These are phyloP conservation scores for Porogramme epimiltina DNA, from an alignment of 1,284 basidiomycete genomes.

Conservation along the genomic window DNA sequence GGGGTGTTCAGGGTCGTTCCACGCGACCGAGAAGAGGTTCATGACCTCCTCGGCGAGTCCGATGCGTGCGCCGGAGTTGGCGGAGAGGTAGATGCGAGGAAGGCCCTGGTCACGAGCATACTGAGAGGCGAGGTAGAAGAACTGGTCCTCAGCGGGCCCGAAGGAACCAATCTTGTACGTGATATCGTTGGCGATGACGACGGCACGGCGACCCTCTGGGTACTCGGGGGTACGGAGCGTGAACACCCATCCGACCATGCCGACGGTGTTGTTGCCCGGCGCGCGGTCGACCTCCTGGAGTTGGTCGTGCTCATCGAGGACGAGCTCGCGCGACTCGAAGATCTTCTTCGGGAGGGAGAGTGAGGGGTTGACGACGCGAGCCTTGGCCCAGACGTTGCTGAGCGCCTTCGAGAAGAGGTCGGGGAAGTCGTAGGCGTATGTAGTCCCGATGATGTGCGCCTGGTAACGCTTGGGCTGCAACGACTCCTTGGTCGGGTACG, in stretches of 20 bases:
- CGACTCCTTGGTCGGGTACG: slow-evolving; percentile 98
- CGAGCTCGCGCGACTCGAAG: slow-evolving; percentile 85
- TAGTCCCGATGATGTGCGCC: slow-evolving; percentile 98
- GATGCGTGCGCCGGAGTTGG: slow-evolving; percentile 97
- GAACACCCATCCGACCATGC: slow-evolving; percentile 99
- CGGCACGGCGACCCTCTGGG: slow-evolving; percentile 84
- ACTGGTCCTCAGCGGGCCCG: slow-evolving; percentile 93
- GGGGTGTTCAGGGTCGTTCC: slow-evolving; percentile 80
- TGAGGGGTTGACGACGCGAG: slow-evolving; percentile 65
- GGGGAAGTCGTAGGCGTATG: slow-evolving; percentile 99
- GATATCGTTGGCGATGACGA: slow-evolving; percentile 98
- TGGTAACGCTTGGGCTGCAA: slow-evolving; percentile 98
- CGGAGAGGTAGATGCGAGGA: slow-evolving; percentile 96
- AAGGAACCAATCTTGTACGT: slow-evolving; percentile 99
- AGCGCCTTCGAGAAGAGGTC: slow-evolving; percentile 97
- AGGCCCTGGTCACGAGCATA: slow-evolving; percentile 89
- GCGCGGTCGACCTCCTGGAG: slow-evolving; percentile 89
- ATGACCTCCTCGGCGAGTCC: slow-evolving; percentile 95
- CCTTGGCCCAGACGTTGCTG: slow-evolving; percentile 89
- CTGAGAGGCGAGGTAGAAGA: slow-evolving; percentile 94
- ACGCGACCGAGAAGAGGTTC: slow-evolving; percentile 89
- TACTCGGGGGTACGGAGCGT: slow-evolving; percentile 93
- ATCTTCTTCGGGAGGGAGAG: slow-evolving; percentile 78
- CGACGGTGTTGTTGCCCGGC: slow-evolving; percentile 92
- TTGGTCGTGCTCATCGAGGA: slow-evolving; percentile 92